phyloP scores from a whole-genome alignment of 73 alveolate species.

The Blepharisma japonicum region DNA sequence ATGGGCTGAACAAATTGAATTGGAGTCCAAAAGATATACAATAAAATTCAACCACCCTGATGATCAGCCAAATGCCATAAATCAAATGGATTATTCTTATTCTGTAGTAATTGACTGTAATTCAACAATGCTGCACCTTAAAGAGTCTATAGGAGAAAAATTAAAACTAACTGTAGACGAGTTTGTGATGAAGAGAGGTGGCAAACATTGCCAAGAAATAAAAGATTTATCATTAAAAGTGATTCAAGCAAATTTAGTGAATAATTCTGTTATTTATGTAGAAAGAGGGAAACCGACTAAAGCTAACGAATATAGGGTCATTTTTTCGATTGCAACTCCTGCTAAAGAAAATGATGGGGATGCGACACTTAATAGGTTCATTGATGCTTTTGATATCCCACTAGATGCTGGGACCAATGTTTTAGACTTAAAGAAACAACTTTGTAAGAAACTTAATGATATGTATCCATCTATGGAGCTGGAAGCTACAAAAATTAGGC shows the following conservation, averaged over 20 bases:
- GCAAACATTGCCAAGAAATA: neutral
- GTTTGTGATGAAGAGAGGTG: conserved; percentile 28
- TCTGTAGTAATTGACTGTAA: conserved; percentile 14
- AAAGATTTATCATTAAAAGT: neutral
- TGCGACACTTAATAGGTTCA: neutral
- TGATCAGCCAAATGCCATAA: conserved; percentile 9
- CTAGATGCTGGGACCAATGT: neutral
- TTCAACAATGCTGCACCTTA: neutral
- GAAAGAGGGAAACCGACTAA: conserved; percentile 19
- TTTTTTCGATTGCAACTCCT: neutral
- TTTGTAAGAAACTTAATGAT: neutral
- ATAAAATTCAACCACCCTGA: conserved; percentile 37
- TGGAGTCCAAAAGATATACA: conserved; percentile 41
- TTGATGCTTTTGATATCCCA: conserved; percentile 16
- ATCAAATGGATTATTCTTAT: conserved; percentile 5
- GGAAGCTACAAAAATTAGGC: neutral
- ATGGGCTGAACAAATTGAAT: conserved; percentile 48
- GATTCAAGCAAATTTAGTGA: neutral
- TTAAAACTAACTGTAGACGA: neutral
- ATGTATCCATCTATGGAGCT: conserved; percentile 8
- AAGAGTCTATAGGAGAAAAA: conserved; percentile 5
- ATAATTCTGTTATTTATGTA: neutral
- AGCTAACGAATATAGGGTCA: neutral
- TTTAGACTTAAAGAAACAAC: neutral
- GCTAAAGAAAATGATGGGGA: conserved; percentile 11